Evolutionary conservation across 1,284 basidiomycete genomes (phyloP).

Genomic region (Apiotrichum veenhuisii): DNA sequence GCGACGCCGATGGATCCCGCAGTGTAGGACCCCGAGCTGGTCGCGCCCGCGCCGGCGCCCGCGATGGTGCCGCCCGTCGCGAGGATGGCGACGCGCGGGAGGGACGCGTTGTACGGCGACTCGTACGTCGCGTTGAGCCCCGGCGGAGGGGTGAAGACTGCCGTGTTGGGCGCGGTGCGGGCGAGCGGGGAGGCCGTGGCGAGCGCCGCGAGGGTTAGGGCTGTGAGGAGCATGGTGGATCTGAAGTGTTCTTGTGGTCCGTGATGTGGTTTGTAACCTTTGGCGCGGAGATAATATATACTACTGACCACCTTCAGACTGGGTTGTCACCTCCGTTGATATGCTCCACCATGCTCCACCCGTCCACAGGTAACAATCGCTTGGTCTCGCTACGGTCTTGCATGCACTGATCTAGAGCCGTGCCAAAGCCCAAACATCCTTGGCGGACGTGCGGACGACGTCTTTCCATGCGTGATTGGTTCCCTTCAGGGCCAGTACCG

Average conservation of each 20-base stretch:
- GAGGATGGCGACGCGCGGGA: slow-evolving; percentile 26
- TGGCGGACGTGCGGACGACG: too few relatives aligned
- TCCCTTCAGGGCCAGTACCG: too few relatives aligned
- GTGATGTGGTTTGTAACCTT: too few relatives aligned
- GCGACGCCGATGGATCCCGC: slow-evolving; percentile 26
- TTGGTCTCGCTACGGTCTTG: too few relatives aligned
- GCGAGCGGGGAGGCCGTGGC: background rate
- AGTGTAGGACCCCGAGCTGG: slow-evolving; percentile 18
- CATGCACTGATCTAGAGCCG: too few relatives aligned
- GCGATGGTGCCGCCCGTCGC: slow-evolving; percentile 37
- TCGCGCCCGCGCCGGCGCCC: slow-evolving; percentile 17
- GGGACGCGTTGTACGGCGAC: slow-evolving; percentile 22
- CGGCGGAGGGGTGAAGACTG: slow-evolving; percentile 7
- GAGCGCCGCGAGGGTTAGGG: background rate
- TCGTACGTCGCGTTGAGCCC: slow-evolving; percentile 26
- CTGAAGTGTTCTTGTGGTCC: background rate
- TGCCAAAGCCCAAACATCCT: too few relatives aligned
- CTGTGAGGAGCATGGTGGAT: background rate
- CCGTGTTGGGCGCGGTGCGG: background rate
- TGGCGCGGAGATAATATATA: too few relatives aligned
- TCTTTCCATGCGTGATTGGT: too few relatives aligned
- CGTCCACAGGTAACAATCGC: too few relatives aligned
- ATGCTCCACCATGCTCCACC: too few relatives aligned
- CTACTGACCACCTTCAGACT: too few relatives aligned
- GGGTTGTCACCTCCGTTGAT: too few relatives aligned